Evolutionary conservation across 352 stramenopile species (phyloP).

Genomic region (Pythium oligandrum): DNA sequence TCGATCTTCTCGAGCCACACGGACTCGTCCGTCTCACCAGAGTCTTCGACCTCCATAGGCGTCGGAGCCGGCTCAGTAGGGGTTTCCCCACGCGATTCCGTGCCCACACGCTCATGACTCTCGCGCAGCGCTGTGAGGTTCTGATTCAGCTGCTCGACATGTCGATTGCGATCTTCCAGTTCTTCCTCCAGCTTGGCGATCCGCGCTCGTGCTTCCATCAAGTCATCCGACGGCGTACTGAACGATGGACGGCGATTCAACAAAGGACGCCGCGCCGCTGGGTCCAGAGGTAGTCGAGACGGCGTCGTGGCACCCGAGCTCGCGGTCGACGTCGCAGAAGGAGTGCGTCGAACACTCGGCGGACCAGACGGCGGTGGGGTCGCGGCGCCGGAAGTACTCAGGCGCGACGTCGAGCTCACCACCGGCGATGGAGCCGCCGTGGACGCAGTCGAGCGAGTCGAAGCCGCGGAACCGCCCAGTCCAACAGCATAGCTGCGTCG

Average conservation of each 20-base stretch:
- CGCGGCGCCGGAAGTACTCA: background rate
- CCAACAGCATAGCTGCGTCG: background rate
- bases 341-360: background rate
- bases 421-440: constrained; percentile 4
- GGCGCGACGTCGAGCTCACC: no score
- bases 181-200: constrained; percentile 65
- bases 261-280: constrained; percentile 8
- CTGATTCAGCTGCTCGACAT: constrained; percentile 66
- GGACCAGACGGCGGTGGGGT: constrained; percentile 8
- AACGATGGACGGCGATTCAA: constrained; percentile 5
- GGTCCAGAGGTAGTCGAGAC: constrained; percentile 9
- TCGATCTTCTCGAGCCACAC: constrained; percentile 48
- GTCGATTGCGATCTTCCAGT: constrained; percentile 61
- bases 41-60: constrained; percentile 31
- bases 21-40: constrained; percentile 17
- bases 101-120: constrained; percentile 8
- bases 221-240: constrained; percentile 30
- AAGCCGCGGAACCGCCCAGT: constrained; percentile 2
- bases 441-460: constrained; percentile 5
- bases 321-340: constrained; percentile 7
- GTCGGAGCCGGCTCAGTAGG: constrained; percentile 10
- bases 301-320: constrained; percentile 1
- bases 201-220: constrained; percentile 37
- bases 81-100: background rate
- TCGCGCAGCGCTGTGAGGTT: constrained; percentile 51